Conservation (phyloP, 2,329 filamentous ascomycete genomes). For the Fusarium duplospermum region DNA sequence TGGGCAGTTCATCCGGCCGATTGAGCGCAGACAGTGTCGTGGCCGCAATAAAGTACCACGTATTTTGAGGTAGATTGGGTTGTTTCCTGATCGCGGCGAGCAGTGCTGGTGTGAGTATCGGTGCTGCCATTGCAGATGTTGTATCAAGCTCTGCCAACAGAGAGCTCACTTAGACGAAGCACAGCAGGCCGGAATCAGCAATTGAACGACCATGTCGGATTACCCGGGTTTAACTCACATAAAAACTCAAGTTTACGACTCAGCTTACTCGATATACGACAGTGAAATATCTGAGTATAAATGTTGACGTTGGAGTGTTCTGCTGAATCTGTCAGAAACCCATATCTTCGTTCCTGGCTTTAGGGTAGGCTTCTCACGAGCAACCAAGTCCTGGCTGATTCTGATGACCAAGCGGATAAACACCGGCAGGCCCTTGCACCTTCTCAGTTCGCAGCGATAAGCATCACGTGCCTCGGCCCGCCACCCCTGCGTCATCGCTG, state of each 20-base stretch:
- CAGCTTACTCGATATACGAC: neutral
- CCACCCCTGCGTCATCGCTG: constrained; percentile 44
- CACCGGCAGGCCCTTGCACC: constrained; percentile 5
- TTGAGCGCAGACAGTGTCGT: constrained; percentile 41
- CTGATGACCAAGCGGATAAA: constrained; percentile 27
- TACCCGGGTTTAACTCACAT: neutral
- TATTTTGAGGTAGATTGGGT: constrained; percentile 39
- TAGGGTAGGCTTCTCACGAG: constrained; percentile 27
- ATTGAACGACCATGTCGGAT: neutral
- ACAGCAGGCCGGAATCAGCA: neutral
- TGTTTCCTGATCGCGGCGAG: constrained; percentile 37
- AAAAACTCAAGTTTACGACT: neutral
- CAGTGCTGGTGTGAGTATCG: constrained; percentile 40
- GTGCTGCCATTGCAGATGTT: constrained; percentile 20
- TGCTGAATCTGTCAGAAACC: neutral
- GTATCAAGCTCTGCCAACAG: neutral
- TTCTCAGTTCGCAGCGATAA: constrained; percentile 1
- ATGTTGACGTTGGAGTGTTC: neutral
- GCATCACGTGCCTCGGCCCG: constrained; percentile 38
- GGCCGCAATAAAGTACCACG: constrained; percentile 43
- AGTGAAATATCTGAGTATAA: neutral
- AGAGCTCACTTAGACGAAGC: neutral
- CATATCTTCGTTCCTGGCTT: constrained; percentile 9
- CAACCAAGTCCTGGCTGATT: neutral
- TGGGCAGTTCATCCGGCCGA: constrained; percentile 39